phyloP scores from a whole-genome alignment of 176 grass and related monocot species.

The Carex cristatella region DNA sequence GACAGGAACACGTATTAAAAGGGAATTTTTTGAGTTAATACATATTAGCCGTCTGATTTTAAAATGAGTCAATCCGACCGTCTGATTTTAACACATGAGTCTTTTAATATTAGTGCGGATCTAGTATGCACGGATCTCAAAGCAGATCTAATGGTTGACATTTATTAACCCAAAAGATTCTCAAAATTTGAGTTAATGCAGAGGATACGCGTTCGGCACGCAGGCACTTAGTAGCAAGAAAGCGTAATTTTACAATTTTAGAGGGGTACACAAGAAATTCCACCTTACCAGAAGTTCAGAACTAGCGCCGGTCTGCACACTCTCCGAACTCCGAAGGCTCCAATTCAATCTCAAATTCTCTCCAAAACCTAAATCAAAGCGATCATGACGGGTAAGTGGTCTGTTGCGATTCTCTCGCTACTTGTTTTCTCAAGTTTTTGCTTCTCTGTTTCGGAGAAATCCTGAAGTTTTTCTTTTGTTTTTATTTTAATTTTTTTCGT shows the following conservation, averaged over 20 bases:
- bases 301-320: background rate
- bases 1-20: too few relatives aligned
- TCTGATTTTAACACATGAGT: too few relatives aligned
- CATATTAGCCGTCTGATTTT: too few relatives aligned
- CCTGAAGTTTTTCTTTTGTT: background rate
- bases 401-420: background rate
- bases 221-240: too few relatives aligned
- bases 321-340: constrained; percentile 1
- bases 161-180: too few relatives aligned
- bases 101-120: too few relatives aligned
- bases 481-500: background rate
- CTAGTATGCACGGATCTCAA: too few relatives aligned
- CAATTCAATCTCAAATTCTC: constrained; percentile 12
- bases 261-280: background rate
- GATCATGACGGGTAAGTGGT: constrained; percentile 13
- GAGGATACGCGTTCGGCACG: too few relatives aligned
- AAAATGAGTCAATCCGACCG: too few relatives aligned
- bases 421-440: background rate
- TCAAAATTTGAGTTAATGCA: too few relatives aligned
- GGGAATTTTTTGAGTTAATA: too few relatives aligned
- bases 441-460: background rate
- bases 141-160: too few relatives aligned
- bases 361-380: constrained; percentile 10
- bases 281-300: background rate
- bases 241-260: background rate